Percentiles rank a stretch among this genome's conserved stretches.
These are phyloP conservation scores for Flaveria trinervia DNA, from an alignment of 129 eudicot genomes.

Conservation along the genomic window DNA sequence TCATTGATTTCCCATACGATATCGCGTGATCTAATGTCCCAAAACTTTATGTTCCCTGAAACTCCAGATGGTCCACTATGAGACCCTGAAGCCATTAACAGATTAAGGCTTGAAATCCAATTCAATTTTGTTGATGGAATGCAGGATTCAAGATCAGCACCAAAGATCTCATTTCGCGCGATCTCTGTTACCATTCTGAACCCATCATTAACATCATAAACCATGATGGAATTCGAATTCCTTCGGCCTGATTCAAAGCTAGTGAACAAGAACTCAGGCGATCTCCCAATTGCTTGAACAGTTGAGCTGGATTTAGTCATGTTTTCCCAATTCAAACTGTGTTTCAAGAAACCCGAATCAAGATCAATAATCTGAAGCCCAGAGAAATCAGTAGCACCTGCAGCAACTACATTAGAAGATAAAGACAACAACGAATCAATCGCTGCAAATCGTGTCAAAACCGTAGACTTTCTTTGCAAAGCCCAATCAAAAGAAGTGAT, in stretches of 20 bases:
- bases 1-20: constrained; percentile 79
- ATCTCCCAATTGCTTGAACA: constrained; percentile 76
- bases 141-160: constrained; percentile 74
- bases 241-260: constrained; percentile 85
- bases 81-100: constrained; percentile 90
- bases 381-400: constrained; percentile 96
- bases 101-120: constrained; percentile 69
- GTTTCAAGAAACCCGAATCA: constrained; percentile 56
- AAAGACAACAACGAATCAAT: constrained; percentile 69
- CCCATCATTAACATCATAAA: constrained; percentile 57
- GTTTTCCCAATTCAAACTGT: constrained; percentile 79
- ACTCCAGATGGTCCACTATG: constrained; percentile 92
- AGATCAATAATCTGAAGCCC: constrained; percentile 83
- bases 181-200: constrained; percentile 55
- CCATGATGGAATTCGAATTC: constrained; percentile 77
- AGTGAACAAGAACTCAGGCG: constrained; percentile 61
- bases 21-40: constrained; percentile 88
- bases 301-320: constrained; percentile 83
- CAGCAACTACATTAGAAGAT: constrained; percentile 58
- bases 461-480: constrained; percentile 63
- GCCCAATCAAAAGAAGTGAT: constrained; percentile 95
- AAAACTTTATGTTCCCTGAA: constrained; percentile 65
- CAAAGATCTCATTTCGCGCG: constrained; percentile 69
- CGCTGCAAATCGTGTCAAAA: constrained; percentile 68
- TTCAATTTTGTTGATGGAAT: constrained; percentile 78